Evolutionary conservation across 106 monocot genomes (phyloP).

Genomic region (Cymbidium sinense): DNA sequence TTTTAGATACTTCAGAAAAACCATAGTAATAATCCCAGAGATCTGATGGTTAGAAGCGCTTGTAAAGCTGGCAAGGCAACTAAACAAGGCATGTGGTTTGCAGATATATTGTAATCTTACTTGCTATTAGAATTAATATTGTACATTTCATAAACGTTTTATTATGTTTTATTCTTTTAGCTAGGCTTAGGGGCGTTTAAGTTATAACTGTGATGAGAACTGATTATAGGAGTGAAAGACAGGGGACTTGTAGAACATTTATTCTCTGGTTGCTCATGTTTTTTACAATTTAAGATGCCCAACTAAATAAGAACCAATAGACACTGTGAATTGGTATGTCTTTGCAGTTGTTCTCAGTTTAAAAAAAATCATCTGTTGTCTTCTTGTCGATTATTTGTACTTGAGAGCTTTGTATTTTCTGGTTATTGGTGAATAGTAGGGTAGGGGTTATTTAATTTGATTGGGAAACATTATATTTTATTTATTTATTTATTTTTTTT

Average conservation of each 20-base stretch:
- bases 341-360: not conserved
- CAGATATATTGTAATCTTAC: not conserved
- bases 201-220: not conserved
- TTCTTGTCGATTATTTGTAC: slow-evolving; percentile 6
- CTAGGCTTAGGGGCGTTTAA: not conserved
- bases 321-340: not conserved
- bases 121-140: not conserved
- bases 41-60: too few relatives aligned
- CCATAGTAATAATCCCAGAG: too few relatives aligned
- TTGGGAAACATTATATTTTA: not conserved
- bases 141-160: not conserved
- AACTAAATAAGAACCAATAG: not conserved
- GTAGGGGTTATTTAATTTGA: not conserved
- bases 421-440: not conserved
- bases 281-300: not conserved
- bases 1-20: too few relatives aligned
- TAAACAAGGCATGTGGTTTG: not conserved
- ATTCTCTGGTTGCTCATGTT: not conserved
- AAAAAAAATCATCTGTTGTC: not conserved
- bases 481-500: not conserved
- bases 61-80: not conserved
- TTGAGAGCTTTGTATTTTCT: not conserved
- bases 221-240: not conserved
- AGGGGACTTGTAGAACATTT: not conserved
- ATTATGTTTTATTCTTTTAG: not conserved